Base-by-base conservation (phyloP, 78 protist genomes). In the Cavenderia fasciculata region DNA sequence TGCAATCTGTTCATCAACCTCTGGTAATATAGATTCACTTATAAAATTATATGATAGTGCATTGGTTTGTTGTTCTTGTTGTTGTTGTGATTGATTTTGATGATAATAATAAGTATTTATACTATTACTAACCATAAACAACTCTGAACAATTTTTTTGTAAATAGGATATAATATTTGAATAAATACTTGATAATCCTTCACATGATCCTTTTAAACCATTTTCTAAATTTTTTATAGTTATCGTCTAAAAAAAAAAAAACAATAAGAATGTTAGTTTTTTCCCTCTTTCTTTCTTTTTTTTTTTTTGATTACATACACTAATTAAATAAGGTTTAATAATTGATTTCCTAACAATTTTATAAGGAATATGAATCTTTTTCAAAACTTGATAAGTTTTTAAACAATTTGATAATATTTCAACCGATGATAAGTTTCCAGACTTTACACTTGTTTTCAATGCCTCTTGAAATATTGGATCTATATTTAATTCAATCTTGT, bases 381-480 rank as follows among this genome's bases (percentile, higher is more conserved):
- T 59, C 0, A 79, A 51, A 29, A 69, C 61, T 79, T 79, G 88
- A 31, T 38, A 79, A 18, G 44, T 12, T 52, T 47, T 65, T 46
- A 79, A 40, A 66, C 88, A 79, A n/a, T 21, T 46, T 14, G 23
- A 44, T 49, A 76, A 47, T 62, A 76, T 62, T 18, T 51, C 69
- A 2, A 36, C 8, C 40, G 41, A 47, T 41, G 40, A 6, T 34
- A 36, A 4, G 54, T 31, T 59, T 61, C 47, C 61, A 25, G 25
- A 12, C 31, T 59, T 47, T 11, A 77, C 47, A 8, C 34, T 46
- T 27, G 69, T 36, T 34, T 52, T 62, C 25, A 79, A n/a, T 36
- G 77, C 36, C 3, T 62, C 88, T 66, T 66, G 62, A 52, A 65
- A 79, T 27, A 79, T 65, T 38, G 88, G 88, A 41, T 79, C 88